phyloP scores from a whole-genome alignment of 129 eudicot species.

The Lonicera japonica region DNA sequence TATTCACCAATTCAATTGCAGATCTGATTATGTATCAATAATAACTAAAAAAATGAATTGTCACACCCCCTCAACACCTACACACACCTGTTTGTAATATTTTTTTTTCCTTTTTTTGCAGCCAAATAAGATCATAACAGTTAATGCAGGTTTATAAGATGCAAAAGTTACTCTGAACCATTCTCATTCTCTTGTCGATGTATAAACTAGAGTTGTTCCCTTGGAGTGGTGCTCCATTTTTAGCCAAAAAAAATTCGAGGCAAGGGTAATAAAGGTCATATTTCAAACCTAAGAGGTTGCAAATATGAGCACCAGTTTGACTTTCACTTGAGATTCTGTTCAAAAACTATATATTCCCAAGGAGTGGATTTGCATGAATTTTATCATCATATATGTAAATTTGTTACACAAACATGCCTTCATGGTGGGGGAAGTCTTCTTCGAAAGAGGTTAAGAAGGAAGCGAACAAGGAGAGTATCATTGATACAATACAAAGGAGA shows the following conservation, averaged over 20 bases:
- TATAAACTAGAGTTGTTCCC: too few relatives aligned
- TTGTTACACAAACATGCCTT: slow-evolving; percentile 36
- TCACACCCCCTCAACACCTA: too few relatives aligned
- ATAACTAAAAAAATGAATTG: neutral
- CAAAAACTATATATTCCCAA: neutral
- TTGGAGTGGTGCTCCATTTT: too few relatives aligned
- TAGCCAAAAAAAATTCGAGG: too few relatives aligned
- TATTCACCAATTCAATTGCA: too few relatives aligned
- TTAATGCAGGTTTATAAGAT: slow-evolving; percentile 6
- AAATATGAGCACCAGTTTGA: neutral
- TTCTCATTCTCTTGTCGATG: neutral
- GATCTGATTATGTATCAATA: neutral
- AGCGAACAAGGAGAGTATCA: slow-evolving; percentile 29
- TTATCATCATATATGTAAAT: neutral
- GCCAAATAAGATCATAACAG: neutral
- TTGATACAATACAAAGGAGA: slow-evolving; percentile 42
- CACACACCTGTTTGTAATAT: slow-evolving; percentile 2
- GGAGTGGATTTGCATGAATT: slow-evolving; percentile 1
- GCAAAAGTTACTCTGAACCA: neutral
- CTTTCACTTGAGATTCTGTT: slow-evolving; percentile 5
- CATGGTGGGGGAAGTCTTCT: slow-evolving; percentile 58
- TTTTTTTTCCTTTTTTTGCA: neutral
- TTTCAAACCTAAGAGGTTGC: too few relatives aligned
- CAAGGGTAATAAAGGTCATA: too few relatives aligned
- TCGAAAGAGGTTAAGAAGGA: slow-evolving; percentile 50